Base-by-base conservation (phyloP, 495 filamentous ascomycete species). In the Trichoderma orchidacearum region DNA sequence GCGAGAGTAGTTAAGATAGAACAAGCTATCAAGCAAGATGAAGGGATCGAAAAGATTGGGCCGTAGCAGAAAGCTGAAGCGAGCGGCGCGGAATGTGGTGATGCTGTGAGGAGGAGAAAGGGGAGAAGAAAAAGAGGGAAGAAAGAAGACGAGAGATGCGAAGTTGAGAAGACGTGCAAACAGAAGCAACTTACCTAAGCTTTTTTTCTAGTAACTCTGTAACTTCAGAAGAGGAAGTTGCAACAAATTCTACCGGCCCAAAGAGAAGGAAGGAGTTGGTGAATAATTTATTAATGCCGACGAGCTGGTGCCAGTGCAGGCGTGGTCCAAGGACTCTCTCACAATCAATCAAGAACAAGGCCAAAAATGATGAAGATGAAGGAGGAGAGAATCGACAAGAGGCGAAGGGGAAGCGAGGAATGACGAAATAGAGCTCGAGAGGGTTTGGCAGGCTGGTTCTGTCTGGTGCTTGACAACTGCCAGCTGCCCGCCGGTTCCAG, bases 1-100 rank as follows among this genome's bases (percentile, higher is more conserved):
- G 72, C 71, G 73, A 78, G 71, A 58, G 61, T 67, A 71, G 77
- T 72, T 71, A 76, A 75, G 66, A 76, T 75, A 69, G 75, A 75
- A 73, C 67, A 68, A 74, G 74, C 74, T 78, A 73, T 71, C 70
- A 62, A 72, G 72, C 75, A 75, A 76, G 74, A 74, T 74, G 71
- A 68, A 64, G 69, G 29, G 0, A 5, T 36, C 21, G 30, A 36
- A 34, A 30, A 27, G 30, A 74, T 74, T 70, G 67, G 70, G 67
- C 58, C 69, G 72, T 64, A 66, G 63, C 62, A 65, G 64, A 66
- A 63, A 53, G 61, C 64, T 69, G 66, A 58, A 66, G 66, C 11
- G 41, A 48, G 21, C 27, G 41, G 27, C 41, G 41, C 11, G 41
- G 17, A 64, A 68, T 62, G 66, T 70, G 70, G 30, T 27, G 53